Base-by-base conservation (phyloP, 345 rosid genomes). In the Mallotus nudiflorus region DNA sequence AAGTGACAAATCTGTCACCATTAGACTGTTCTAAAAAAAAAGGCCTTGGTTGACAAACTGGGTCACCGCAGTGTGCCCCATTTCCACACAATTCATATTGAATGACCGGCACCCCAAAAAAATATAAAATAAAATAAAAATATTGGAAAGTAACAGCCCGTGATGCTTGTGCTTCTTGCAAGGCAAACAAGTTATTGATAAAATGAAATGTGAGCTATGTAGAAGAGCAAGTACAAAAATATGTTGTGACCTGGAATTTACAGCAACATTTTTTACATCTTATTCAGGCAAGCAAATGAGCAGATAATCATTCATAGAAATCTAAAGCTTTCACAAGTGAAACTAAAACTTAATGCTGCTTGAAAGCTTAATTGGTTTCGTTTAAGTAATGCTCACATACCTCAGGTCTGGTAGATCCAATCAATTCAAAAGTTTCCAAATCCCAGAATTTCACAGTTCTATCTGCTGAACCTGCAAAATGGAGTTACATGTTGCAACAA, bases 381-480 rank as follows among this genome's bases (percentile, higher is more conserved):
- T 48, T 28, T 4, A 59, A 58, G 8, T 16, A 42, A 66, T 39
- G 52, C 25, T 70, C 33, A n/a, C 65, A 71, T 87, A 96, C 99
- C 99, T 96, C 97, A 16, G 98, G 93, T 79, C 91, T 82, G 49
- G 94, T 31, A 71, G 98, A 89, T 76, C 98, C 99, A 73, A 96
- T 92, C 80, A 92, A 82, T 74, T 96, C 98, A 77, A 92, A 96
- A 22, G 96, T 96, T 83, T 96, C 98, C 88, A 92, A 86, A 80
- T 96, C 99, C 99, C 99, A 96, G 79, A 86, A 96, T 81, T 92
- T 96, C 62, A 96, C 98, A 0, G 99, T 96, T 83, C 84, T 80
- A 71, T 96, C 99, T 5, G 98, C 94, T 14, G 99, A 96, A 77
- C 99, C 99, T 96, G 96, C 57, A 69, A 69, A 70, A 73, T 54